These are phyloP conservation scores for Termitomyces sp. DNA, from an alignment of 768 basidiomycete genomes.

Conservation along the genomic window DNA sequence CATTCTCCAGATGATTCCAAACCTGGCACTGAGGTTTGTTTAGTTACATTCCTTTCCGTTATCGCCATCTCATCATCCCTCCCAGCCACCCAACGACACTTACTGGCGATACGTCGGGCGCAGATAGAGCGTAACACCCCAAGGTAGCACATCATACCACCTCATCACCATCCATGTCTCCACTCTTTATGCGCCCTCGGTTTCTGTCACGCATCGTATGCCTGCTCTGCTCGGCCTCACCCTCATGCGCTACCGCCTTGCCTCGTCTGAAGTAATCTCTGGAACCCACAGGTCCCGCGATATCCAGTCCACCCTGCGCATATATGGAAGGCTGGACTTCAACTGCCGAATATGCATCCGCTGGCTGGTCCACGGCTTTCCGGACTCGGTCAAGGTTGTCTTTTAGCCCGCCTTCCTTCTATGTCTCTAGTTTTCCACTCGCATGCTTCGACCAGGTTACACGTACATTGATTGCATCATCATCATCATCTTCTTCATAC, in stretches of 20 bases:
- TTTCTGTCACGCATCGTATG: neutral
- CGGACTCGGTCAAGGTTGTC: neutral
- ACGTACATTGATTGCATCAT: neutral
- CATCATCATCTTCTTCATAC: neutral
- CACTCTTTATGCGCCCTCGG: conserved; percentile 10
- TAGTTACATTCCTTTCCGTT: neutral
- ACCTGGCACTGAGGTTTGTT: conserved; percentile 34
- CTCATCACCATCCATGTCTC: conserved; percentile 3
- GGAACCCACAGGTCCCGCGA: neutral
- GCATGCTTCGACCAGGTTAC: neutral
- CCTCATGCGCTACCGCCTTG: neutral
- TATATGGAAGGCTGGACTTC: neutral
- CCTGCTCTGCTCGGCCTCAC: neutral
- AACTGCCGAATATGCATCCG: conserved; percentile 3
- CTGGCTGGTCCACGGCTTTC: conserved; percentile 3
- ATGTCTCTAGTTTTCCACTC: neutral
- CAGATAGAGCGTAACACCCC: conserved; percentile 23
- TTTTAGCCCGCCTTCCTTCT: neutral
- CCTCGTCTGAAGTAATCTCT: neutral
- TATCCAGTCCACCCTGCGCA: neutral
- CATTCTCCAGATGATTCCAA: conserved; percentile 49
- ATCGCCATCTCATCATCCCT: conserved; percentile 10
- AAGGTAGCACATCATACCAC: conserved; percentile 10
- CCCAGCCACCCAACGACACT: conserved; percentile 32
- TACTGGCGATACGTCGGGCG: conserved; percentile 47